Base-by-base conservation (phyloP, 805 yeast genomes). In the Metschnikowia bowlesiae region DNA sequence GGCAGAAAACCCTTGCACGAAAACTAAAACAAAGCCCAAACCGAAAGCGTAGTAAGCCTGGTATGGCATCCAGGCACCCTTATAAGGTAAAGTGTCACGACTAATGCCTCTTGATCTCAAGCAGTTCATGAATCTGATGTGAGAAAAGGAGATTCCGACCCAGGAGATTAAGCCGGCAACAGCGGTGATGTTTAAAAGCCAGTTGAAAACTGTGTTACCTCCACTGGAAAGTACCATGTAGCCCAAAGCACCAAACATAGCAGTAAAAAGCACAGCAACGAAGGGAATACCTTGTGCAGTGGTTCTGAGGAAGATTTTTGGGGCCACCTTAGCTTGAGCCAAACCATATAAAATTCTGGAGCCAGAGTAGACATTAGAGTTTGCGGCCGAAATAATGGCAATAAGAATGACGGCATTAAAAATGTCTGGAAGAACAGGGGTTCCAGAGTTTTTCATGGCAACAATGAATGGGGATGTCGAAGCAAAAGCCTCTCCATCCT, bases 351-450 rank as follows among this genome's bases (percentile, higher is more conserved):
- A 64, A 39, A 83, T 73, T 68, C 94, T 74, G 3, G 90, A 84
- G 39, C 89, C 85, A 56, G 83, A 81, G 67, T 85, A 85, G 31
- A 85, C 75, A 62, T 84, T 83, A 11, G 90, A 84, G 70, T 86
- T 86, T 63, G 84, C 92, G 29, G 92, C 90, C n/a, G 91, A 85
- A 44, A 84, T 75, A 50, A 85, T 79, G 14, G 91, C 83, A 22
- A 77, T 57, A 43, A 86, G 63, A 53, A 86, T 81, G 47, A 85
- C 84, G 14, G 85, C 91, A 63, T 86, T 86, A 67, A 86, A 83
- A 48, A 86, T 82, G 61, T 80, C 76, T 42, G 90, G 88, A 52
- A 86, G 69, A 2, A 83, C 76, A 18, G 51, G 51, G 18, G 90
- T 85, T 32, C 89, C 89, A 4, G 84, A 77, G 67, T 83, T 84